Evolutionary conservation across 1,139 yeast species (phyloP), one percentile per base, ranked within the genome.

Genomic region (Williopsis jadinii): DNA sequence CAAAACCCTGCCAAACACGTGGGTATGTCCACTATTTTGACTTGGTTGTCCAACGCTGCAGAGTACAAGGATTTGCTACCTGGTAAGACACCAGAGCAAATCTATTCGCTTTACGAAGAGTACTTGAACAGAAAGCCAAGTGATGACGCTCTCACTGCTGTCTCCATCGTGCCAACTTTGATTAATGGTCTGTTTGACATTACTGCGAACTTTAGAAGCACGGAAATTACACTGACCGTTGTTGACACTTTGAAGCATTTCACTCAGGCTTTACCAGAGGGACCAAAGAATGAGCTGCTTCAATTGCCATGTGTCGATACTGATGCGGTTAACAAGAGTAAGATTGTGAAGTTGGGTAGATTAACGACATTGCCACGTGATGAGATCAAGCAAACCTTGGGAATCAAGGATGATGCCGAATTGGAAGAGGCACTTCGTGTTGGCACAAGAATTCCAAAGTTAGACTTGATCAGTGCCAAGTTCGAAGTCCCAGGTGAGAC

Each of bases 401-500:
- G 86, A 31, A 69, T 81, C 38, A 53, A 56, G 19, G 78, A 78
- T 47, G 66, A 68, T 28, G 52, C 54, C 2, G 61, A 72, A 52
- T 61, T 79, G 40, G 58, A 68, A 24, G 67, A 69, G 30, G 73
- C 87, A 3, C 59, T 83, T 39, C 63, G 68, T 11, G 73, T 81
- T 42, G 95, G 94, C 3, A 59, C 72, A 8, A 68, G 71, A 40
- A 76, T 87, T 34, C 97, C 97, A 34, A 66, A 70, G 36, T 64
- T 92, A 44, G 79, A 84, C 53, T 67, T 90, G 15, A 52, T 88
- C 35, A 77, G 77, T 41, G 81, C 95, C 36, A 77, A 75, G 44
- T 87, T 90, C 63, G 74, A 77, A 49, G 96, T 90, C 35, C 95
- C 96, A 3, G 98, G 97, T 32, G 97, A 90, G 66, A 62, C 67